Evolutionary conservation across 345 rosid genomes (phyloP).

Genomic region (Linum trigynum): DNA sequence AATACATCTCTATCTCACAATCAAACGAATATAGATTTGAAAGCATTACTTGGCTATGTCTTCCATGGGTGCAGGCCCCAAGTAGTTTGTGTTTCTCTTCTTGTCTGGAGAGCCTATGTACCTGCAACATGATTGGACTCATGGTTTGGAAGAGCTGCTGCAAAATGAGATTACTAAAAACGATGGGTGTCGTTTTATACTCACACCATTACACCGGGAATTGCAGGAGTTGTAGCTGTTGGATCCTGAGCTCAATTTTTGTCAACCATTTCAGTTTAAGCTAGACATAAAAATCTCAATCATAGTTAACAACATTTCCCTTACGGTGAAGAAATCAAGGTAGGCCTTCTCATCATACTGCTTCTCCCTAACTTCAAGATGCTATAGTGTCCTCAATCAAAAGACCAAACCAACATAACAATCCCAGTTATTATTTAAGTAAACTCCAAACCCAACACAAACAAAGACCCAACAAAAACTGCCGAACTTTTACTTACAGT

Average conservation of each 20-base stretch:
- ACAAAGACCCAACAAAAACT: background rate
- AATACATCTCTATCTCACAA: background rate
- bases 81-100: conserved; percentile 55
- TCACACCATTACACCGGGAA: conserved; percentile 78
- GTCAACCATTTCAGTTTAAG: background rate
- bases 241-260: conserved; percentile 43
- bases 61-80: conserved; percentile 74
- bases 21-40: background rate
- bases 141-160: background rate
- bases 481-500: conserved; percentile 27
- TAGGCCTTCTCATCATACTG: conserved; percentile 81
- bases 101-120: conserved; percentile 77
- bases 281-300: background rate
- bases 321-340: conserved; percentile 72
- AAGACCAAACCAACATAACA: background rate
- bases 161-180: background rate
- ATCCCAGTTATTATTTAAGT: too few species aligned
- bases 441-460: background rate
- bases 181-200: conserved; percentile 15
- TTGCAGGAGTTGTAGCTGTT: conserved; percentile 50
- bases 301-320: conserved; percentile 10
- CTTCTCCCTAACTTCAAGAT: conserved; percentile 83
- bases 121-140: conserved; percentile 24
- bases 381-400: conserved; percentile 23
- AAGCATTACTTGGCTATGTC: conserved; percentile 57